Conservation (phyloP, 108 stramenopile genomes). For the Epithemia pelagica region DNA sequence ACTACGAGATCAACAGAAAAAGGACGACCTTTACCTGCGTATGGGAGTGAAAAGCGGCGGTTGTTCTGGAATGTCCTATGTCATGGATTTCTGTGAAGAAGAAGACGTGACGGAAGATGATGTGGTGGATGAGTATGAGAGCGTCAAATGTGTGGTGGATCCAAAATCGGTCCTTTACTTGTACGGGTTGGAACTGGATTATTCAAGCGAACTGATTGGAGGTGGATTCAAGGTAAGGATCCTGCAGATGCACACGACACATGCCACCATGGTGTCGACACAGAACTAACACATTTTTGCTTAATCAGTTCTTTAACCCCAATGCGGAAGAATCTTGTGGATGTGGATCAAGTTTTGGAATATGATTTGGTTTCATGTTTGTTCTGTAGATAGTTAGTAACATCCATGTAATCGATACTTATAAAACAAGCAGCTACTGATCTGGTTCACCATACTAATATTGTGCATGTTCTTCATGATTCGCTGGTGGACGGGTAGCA, state of each 20-base stretch:
- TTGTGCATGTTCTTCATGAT: no score
- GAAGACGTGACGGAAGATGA: constrained; percentile 82
- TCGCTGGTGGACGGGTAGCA: not conserved
- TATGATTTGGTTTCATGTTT: no score
- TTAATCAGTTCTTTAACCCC: constrained; percentile 97
- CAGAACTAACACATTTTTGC: no score
- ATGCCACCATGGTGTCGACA: no score
- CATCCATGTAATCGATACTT: not conserved
- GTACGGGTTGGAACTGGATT: constrained; percentile 93
- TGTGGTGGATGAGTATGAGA: constrained; percentile 59
- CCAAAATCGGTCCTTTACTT: constrained; percentile 91
- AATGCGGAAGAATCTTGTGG: constrained; percentile 94
- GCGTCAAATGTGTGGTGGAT: constrained; percentile 87
- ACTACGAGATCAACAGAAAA: constrained; percentile 55
- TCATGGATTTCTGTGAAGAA: constrained; percentile 86
- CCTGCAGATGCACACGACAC: no score
- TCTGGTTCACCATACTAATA: not conserved
- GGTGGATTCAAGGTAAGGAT: constrained; percentile 93
- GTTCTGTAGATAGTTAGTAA: no score
- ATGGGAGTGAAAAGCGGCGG: constrained; percentile 97
- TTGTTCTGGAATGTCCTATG: constrained; percentile 89
- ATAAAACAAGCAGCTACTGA: not conserved
- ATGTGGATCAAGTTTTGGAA: constrained; percentile 92
- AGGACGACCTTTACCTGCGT: constrained; percentile 53
- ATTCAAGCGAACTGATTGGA: constrained; percentile 91